Conservation (phyloP, 352 stramenopile species). For the Phytophthora tentaculata region DNA sequence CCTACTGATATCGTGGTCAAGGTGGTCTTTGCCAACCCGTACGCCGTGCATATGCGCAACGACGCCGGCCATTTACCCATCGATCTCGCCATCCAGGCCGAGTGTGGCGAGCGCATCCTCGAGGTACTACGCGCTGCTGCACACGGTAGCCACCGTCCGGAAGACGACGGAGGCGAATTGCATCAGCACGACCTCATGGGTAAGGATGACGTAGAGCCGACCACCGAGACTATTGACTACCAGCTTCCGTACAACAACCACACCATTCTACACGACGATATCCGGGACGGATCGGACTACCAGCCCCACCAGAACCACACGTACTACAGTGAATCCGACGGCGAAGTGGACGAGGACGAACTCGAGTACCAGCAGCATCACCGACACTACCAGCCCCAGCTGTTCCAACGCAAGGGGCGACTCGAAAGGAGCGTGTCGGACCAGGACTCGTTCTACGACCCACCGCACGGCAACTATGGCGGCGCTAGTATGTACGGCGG, state of each 20-base stretch:
- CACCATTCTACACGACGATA: constrained; percentile 44
- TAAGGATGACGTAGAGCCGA: constrained; percentile 43
- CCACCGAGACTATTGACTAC: constrained; percentile 49
- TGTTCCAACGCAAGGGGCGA: constrained; percentile 30
- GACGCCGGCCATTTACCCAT: constrained; percentile 78
- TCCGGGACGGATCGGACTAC: constrained; percentile 38
- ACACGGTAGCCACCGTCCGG: constrained; percentile 36
- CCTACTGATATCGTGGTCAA: constrained; percentile 80
- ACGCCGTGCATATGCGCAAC: constrained; percentile 73
- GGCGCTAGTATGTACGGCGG: constrained; percentile 31
- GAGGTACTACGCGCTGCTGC: constrained; percentile 70
- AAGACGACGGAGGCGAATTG: constrained; percentile 36
- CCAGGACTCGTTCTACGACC: constrained; percentile 37
- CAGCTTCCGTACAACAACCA: constrained; percentile 46
- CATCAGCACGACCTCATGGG: constrained; percentile 32
- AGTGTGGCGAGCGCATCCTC: constrained; percentile 76
- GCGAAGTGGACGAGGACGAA: constrained; percentile 42
- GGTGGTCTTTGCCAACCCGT: constrained; percentile 81
- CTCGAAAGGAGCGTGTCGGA: constrained; percentile 38
- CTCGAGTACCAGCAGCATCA: constrained; percentile 47
- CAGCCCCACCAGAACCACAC: constrained; percentile 44
- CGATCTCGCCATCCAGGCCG: constrained; percentile 75
- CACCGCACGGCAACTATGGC: constrained; percentile 23
- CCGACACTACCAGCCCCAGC: constrained; percentile 38
- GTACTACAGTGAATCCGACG: constrained; percentile 44